These are phyloP conservation scores for Tolypocladium sp. DNA, from an alignment of 2,329 filamentous ascomycete genomes.

Conservation along the genomic window DNA sequence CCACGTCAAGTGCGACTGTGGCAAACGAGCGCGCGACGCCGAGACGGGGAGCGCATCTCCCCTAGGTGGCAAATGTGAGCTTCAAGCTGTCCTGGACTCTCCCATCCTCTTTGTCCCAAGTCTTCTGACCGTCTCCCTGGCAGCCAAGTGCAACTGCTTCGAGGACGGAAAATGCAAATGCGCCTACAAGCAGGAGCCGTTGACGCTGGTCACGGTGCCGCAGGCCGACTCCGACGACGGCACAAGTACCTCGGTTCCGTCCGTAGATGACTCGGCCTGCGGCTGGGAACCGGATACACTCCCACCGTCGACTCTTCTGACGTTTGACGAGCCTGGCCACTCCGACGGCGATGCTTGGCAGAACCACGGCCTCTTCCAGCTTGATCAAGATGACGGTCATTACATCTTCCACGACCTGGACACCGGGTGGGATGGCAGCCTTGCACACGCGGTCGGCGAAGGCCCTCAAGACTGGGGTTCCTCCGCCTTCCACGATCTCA, in stretches of 20 bases:
- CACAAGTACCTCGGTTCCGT: not conserved
- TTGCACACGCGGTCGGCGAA: not conserved
- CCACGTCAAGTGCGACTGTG: conserved; percentile 1
- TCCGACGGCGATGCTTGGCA: not conserved
- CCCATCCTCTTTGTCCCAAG: not conserved
- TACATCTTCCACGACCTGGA: not conserved
- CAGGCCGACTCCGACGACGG: not conserved
- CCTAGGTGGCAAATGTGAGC: not conserved
- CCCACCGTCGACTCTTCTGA: not conserved
- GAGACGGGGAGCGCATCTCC: not conserved
- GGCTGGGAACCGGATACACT: not conserved
- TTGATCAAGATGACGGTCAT: not conserved
- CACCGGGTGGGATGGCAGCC: not conserved
- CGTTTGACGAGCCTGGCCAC: not conserved
- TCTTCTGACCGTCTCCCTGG: not conserved
- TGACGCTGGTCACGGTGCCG: not conserved
- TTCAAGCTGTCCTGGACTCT: not conserved
- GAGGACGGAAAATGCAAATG: not conserved
- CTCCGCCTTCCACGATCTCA: not conserved
- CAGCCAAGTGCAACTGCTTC: not conserved
- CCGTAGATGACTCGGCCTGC: not conserved
- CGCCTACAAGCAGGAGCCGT: not conserved
- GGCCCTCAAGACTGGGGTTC: not conserved
- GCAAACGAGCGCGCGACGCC: not conserved
- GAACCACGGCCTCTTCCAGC: not conserved